Conservation (phyloP, 208 protist species). For the Acanthamoeba castellanii region DNA sequence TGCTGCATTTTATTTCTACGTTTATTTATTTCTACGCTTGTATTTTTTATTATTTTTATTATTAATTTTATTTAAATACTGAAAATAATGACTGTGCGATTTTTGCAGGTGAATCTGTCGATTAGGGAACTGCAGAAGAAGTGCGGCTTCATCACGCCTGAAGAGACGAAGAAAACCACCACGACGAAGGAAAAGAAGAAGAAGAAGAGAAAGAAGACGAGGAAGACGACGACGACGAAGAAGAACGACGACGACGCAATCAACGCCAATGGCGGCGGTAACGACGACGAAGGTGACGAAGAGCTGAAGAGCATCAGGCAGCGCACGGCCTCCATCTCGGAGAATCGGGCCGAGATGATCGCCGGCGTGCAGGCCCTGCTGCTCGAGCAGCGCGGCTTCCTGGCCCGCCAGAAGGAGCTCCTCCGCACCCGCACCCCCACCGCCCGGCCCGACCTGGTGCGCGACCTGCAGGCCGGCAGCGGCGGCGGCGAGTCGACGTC, state of each 20-base stretch:
- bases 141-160: constrained; percentile 9
- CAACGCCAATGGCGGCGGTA: no score
- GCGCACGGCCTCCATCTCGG: neutral
- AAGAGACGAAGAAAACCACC: neutral
- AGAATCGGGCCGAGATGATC: neutral
- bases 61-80: no score
- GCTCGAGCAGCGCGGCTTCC: constrained; percentile 4
- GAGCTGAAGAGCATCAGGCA: neutral
- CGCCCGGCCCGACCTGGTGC: neutral
- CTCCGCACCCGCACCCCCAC: neutral
- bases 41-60: no score
- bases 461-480: neutral
- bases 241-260: neutral
- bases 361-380: neutral
- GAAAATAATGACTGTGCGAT: no score
- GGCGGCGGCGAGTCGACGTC: neutral
- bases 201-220: neutral
- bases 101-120: neutral
- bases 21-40: no score
- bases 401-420: constrained; percentile 8
- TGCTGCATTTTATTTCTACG: no score
- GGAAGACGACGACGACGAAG: no score
- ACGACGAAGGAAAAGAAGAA: neutral
- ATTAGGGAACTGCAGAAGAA: constrained; percentile 31
- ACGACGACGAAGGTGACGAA: no score